Evolutionary conservation across 2,329 filamentous ascomycete genomes (phyloP), one percentile per base, ranked within the genome.

Genomic region (Ambrosiella xylebori): DNA sequence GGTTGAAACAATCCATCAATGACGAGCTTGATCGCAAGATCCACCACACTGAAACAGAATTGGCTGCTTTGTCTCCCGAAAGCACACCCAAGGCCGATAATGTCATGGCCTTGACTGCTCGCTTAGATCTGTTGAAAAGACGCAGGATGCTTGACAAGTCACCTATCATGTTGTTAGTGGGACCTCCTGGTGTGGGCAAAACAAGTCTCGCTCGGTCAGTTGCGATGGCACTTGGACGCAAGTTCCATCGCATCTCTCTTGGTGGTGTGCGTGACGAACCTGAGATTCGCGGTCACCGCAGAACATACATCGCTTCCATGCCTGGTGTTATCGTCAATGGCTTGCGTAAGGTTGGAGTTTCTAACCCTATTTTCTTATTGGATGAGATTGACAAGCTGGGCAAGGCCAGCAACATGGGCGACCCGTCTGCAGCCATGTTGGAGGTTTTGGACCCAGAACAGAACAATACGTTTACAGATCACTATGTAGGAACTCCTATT

Each of bases 241-340:
- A 96, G 69, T 98, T 98, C 69, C 91, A 98, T 70, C 83, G 93
- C 51, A 96, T 98, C 65, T 97, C 93, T 2, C 82, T 98, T 3
- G 93, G 93, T 61, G 93, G 93, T 64, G 91, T 98, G 2, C 79
- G 93, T 57, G 93, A 98, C 65, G 93, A 98, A 69, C 93, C 93
- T 13, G 93, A 98, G 71, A 97, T 98, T 61, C 81, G 93, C 61
- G 93, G 93, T 8, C 93, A 98, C 70, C 80, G 93, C 58, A 79
- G 93, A 64, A 98, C 93, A 0, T 98, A 98, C 67, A 93, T 98
- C 60, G 93, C 93, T 19, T 93, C 93, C n/a, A 96, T 98, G 91
- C 93, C 93, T 8, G 93, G 93, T 57, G 76, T 97, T 58, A 86
- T 98, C 60, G 90, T 97, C 37, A 90, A 89, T 68, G 93, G 91